Conservation (phyloP, 805 yeast species). For the Maudiozyma pseudohumilis region DNA sequence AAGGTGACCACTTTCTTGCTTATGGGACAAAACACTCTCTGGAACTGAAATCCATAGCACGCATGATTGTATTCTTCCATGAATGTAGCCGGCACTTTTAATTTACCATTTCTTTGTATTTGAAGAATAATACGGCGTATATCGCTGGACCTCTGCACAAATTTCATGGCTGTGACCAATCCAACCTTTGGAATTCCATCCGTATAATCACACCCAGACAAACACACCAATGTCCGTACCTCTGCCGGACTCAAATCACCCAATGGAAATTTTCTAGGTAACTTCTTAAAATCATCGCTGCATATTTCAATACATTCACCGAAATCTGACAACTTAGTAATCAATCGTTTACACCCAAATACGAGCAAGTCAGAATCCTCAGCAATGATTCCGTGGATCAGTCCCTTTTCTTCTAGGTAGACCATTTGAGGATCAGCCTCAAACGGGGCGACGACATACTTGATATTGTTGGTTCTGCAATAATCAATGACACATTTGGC, state of each 20-base stretch:
- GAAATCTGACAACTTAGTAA: conserved; percentile 71
- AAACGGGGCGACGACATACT: conserved; percentile 88
- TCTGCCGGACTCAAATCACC: conserved; percentile 44
- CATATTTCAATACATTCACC: conserved; percentile 63
- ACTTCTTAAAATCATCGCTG: conserved; percentile 41
- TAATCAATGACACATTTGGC: conserved; percentile 76
- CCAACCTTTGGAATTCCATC: conserved; percentile 80
- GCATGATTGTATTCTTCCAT: conserved; percentile 56
- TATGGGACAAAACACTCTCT: conserved; percentile 73
- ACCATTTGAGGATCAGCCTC: conserved; percentile 98
- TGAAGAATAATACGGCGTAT: conserved; percentile 49
- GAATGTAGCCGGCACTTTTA: conserved; percentile 46
- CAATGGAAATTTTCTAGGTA: conserved; percentile 41
- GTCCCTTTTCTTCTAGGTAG: conserved; percentile 61
- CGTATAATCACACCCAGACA: conserved; percentile 96
- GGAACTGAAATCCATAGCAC: conserved; percentile 68
- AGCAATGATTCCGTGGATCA: conserved; percentile 77
- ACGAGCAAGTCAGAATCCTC: conserved; percentile 91
- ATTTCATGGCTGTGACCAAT: conserved; percentile 56
- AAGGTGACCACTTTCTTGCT: conserved; percentile 42
- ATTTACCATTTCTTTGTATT: conserved; percentile 52
- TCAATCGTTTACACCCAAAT: conserved; percentile 68
- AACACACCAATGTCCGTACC: conserved; percentile 64
- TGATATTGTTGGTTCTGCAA: conserved; percentile 46
- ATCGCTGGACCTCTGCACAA: conserved; percentile 42